Base-by-base conservation (phyloP, 352 stramenopile species). In the Pythium monospermum region DNA sequence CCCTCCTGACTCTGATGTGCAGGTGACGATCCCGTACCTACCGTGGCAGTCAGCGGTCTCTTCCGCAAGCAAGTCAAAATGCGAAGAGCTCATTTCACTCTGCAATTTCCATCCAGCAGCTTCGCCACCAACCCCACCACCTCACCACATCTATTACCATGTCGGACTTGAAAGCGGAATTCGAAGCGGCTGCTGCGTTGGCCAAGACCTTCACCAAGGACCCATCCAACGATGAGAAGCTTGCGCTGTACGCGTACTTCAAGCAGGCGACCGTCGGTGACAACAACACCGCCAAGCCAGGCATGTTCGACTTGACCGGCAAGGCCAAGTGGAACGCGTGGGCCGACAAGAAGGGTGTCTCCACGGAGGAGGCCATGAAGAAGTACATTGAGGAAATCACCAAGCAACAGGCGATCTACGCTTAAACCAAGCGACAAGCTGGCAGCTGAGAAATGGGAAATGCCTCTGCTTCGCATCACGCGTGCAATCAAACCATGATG, bases 271-370 rank as follows among this genome's bases (percentile, higher is more conserved):
- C 81, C 11, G 63, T 88, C 22, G 86, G 86, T 18, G 84, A 96
- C 77, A 87, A 87, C 69, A 89, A 73, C 55, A 91, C 80, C 41
- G 27, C 70, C 48, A 81, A 80, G 58, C 80, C 86, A 6, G 83
- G 85, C 56, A 93, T 95, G 79, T 89, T 94, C 52, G 80, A 95
- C 66, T 50, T 95, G 27, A 86, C 69, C 42, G 81, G 71, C 59
- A 92, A 93, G 69, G 81, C 81, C 64, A 96, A 96, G 78, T 95
- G 83, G 83, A 74, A 85, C 46, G 86, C 86, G 37, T 96, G 86
- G 86, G 77, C 66, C 23, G 74, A 81, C 6, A 87, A 90, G 68
- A 94, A 96, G 71, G 84, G 61, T 38, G n/a, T 89, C 54, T 89
- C 79, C 53, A 67, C 77, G 47, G 81, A 94, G 49, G 82, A 94